Evolutionary conservation across 371 early-diverging fungal genomes (phyloP).

Genomic region (Massospora cicadina): DNA sequence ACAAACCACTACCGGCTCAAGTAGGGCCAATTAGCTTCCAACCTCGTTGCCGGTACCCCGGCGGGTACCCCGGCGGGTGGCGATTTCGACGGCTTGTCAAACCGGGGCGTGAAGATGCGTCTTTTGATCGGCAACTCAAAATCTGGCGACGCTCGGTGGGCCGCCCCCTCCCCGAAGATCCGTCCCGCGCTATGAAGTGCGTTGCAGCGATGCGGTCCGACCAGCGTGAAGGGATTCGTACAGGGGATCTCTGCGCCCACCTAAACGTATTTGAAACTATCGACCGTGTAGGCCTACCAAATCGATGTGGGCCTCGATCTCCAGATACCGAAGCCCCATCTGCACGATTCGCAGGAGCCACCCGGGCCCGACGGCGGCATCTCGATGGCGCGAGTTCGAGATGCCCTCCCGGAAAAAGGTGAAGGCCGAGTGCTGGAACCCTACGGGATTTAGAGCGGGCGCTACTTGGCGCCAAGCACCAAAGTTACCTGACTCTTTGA

Average conservation of each 20-base stretch:
- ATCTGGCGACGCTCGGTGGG: slow-evolving; percentile 14
- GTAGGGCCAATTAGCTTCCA: not conserved
- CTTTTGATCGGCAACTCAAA: slow-evolving; percentile 13
- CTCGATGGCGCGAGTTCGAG: slow-evolving; percentile 38
- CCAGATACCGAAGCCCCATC: slow-evolving; percentile 81
- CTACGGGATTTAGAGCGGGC: slow-evolving; percentile 28
- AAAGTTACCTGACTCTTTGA: slow-evolving; percentile 8
- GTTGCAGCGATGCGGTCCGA: slow-evolving; percentile 44
- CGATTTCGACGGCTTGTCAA: not conserved
- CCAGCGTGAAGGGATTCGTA: slow-evolving; percentile 45
- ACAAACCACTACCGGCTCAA: not conserved
- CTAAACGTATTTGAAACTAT: slow-evolving; percentile 16
- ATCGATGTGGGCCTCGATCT: slow-evolving; percentile 66
- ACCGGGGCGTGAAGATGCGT: not conserved
- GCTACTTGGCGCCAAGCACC: not conserved
- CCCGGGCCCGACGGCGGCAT: slow-evolving; percentile 60
- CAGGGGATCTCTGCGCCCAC: slow-evolving; percentile 63
- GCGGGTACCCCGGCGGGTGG: not conserved
- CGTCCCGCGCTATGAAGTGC: not conserved
- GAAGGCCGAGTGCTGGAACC: slow-evolving; percentile 80
- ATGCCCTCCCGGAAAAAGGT: slow-evolving; percentile 81
- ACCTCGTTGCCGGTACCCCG: not conserved
- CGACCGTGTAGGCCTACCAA: slow-evolving; percentile 26
- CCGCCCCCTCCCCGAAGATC: not conserved
- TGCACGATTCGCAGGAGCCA: slow-evolving; percentile 71